Percentiles rank a stretch among this genome's conserved stretches.
These are phyloP conservation scores for Candida morakotiae DNA, from an alignment of 805 yeast genomes.

Conservation along the genomic window DNA sequence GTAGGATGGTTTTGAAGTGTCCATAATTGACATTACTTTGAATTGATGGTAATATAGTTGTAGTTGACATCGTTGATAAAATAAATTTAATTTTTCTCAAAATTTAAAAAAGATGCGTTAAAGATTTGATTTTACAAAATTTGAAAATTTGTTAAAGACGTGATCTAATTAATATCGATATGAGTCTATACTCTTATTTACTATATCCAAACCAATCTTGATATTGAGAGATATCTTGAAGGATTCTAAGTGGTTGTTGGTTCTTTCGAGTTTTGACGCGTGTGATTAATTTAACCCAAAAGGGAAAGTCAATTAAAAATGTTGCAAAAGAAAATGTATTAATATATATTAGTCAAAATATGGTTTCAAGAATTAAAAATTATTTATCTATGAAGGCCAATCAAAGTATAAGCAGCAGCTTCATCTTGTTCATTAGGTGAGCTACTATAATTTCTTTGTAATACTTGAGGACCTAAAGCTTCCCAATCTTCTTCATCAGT, in stretches of 20 bases:
- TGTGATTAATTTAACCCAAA: neutral
- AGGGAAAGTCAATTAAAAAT: neutral
- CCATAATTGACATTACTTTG: constrained; percentile 72
- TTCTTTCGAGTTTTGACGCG: too few relatives aligned
- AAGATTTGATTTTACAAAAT: neutral
- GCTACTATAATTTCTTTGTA: constrained; percentile 20
- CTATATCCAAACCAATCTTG: too few relatives aligned
- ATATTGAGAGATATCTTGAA: too few relatives aligned
- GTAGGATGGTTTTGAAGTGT: constrained; percentile 52
- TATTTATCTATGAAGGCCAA: neutral
- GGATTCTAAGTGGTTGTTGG: too few relatives aligned
- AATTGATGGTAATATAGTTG: constrained; percentile 54
- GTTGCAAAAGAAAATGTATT: neutral
- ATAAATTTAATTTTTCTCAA: neutral
- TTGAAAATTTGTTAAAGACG: too few relatives aligned
- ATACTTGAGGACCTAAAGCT: constrained; percentile 73
- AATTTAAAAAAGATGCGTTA: too few relatives aligned
- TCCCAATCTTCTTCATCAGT: constrained; percentile 99
- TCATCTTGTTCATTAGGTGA: neutral
- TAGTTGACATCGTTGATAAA: constrained; percentile 15
- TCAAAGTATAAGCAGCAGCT: neutral
- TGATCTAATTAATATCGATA: too few relatives aligned
- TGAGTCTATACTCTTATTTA: too few relatives aligned
- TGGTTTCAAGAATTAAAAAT: neutral
- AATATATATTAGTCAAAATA: neutral